Conservation (phyloP, 2,329 filamentous ascomycete species). For the Botrytis galanthina region DNA sequence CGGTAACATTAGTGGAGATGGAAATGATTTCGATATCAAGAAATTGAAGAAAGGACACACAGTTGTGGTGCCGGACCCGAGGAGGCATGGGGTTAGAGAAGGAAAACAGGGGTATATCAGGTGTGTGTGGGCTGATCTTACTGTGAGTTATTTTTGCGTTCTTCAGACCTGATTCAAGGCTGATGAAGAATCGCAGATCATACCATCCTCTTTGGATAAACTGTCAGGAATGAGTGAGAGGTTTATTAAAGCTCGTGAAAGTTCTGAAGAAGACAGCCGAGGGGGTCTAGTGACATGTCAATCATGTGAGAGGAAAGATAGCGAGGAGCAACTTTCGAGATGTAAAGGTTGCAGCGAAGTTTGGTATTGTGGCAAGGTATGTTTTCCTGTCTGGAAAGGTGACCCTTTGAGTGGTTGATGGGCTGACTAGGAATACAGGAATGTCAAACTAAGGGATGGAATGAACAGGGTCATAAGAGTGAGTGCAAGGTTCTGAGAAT, state of each 20-base stretch:
- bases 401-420: neutral
- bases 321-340: constrained; percentile 24
- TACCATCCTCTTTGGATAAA: constrained; percentile 30
- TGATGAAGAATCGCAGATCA: constrained; percentile 26
- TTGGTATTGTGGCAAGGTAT: constrained; percentile 38
- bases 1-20: constrained; percentile 19
- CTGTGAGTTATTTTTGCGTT: constrained; percentile 16
- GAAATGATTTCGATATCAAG: constrained; percentile 26
- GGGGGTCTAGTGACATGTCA: constrained; percentile 25
- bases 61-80: constrained; percentile 25
- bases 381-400: constrained; percentile 10
- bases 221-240: constrained; percentile 26
- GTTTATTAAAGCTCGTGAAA: constrained; percentile 4
- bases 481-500: constrained; percentile 35
- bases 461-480: constrained; percentile 31
- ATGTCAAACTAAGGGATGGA: constrained; percentile 35
- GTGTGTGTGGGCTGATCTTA: constrained; percentile 25
- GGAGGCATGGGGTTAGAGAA: constrained; percentile 28
- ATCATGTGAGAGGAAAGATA: constrained; percentile 27
- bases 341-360: constrained; percentile 35
- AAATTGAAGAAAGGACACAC: constrained; percentile 31
- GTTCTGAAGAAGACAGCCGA: neutral
- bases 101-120: constrained; percentile 35
- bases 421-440: constrained; percentile 24
- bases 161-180: neutral